phyloP scores from a whole-genome alignment of 495 filamentous ascomycete genomes.

The Penicillium cosmopolitanum region DNA sequence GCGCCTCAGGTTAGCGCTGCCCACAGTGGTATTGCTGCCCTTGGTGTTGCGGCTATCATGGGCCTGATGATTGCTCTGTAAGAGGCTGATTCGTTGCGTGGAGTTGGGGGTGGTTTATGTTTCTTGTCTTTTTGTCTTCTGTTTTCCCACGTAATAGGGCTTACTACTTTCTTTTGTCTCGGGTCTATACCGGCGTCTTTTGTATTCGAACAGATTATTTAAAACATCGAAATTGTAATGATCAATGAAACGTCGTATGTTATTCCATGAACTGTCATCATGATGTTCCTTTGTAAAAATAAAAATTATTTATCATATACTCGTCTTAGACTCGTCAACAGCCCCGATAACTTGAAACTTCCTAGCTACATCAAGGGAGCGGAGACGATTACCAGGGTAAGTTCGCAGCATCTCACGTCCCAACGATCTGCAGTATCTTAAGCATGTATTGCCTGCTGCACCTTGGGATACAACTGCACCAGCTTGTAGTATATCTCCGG shows the following conservation, averaged over 20 bases:
- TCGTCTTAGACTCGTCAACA: neutral
- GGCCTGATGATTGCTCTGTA: constrained; percentile 34
- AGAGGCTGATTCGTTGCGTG: neutral
- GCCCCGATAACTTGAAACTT: neutral
- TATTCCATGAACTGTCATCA: neutral
- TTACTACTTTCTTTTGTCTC: constrained; percentile 6
- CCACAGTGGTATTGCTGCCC: constrained; percentile 16
- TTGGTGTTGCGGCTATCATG: constrained; percentile 33
- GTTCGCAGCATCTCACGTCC: neutral
- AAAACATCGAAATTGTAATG: constrained; percentile 24
- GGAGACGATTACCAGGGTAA: no score
- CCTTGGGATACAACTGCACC: constrained; percentile 78
- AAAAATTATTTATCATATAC: neutral
- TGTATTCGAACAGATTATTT: constrained; percentile 6
- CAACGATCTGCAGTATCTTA: constrained; percentile 19
- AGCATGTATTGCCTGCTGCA: constrained; percentile 72
- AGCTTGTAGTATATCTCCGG: constrained; percentile 77
- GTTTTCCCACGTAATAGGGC: no score
- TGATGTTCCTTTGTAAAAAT: neutral
- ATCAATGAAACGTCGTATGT: constrained; percentile 19
- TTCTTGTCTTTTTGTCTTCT: neutral
- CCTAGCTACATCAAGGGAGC: neutral
- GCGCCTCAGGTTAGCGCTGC: constrained; percentile 18
- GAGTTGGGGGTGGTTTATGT: neutral
- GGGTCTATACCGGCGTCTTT: constrained; percentile 15